A percentile compares a stretch with the other conserved stretches of the same genome.
phyloP scores from a whole-genome alignment of 164 flowering plant species.

The Aristolochia contorta region DNA sequence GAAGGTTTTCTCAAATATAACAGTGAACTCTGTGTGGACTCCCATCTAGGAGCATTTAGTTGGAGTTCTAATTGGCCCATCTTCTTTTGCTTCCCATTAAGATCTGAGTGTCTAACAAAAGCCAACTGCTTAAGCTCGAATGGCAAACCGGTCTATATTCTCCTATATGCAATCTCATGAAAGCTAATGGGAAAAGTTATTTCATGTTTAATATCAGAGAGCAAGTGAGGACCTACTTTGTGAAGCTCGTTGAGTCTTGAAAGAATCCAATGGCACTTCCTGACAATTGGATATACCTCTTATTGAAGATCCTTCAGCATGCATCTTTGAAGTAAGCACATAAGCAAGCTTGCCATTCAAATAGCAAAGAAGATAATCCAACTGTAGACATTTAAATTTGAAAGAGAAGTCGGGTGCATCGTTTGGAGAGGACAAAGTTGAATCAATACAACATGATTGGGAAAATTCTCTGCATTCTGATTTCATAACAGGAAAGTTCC shows the following conservation, averaged over 20 bases:
- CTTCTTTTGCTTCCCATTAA: conserved; percentile 21
- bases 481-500: conserved; percentile 18
- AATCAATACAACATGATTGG: conserved; percentile 12
- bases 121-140: conserved; percentile 36
- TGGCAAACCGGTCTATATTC: conserved; percentile 49
- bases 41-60: conserved; percentile 37
- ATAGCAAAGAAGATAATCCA: background rate
- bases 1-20: conserved; percentile 45
- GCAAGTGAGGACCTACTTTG: conserved; percentile 20
- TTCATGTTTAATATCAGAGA: conserved; percentile 23
- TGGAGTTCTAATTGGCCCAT: conserved; percentile 33
- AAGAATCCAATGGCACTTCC: conserved; percentile 26
- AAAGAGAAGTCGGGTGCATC: conserved; percentile 30
- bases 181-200: conserved; percentile 43
- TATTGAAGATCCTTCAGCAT: background rate
- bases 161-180: conserved; percentile 47
- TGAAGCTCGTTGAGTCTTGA: conserved; percentile 33
- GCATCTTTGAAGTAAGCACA: background rate
- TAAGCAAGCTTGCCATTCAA: background rate
- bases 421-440: conserved; percentile 14
- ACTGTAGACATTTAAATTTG: conserved; percentile 22
- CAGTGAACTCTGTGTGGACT: conserved; percentile 43
- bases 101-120: conserved; percentile 39
- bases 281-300: conserved; percentile 16
- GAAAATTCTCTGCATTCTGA: conserved; percentile 13